Base-by-base conservation (phyloP, 257 asterid species). In the Apocynum venetum region DNA sequence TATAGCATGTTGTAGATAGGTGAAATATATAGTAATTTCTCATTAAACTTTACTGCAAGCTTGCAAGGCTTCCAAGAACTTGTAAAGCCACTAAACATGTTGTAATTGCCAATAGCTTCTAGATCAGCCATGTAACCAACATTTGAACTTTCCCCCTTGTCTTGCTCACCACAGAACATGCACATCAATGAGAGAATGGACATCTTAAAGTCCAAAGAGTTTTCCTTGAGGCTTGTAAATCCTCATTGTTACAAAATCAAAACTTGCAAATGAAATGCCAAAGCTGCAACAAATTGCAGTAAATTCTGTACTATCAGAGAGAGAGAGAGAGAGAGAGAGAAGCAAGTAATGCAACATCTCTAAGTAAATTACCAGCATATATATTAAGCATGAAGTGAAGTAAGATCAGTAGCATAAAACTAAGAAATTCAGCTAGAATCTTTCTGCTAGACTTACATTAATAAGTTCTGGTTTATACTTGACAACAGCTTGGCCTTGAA, bases 401-500 rank as follows among this genome's bases (percentile, higher is more conserved):
- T 44, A 69, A 69, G 15, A 75, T 36, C 63, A 35, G 60, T 71
- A 48, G 69, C 19, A n/a, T n/a, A n/a, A n/a, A n/a, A n/a, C n/a
- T n/a, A n/a, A 57, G 31, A 67, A 14, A 63, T 70, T 36, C 11
- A 19, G 77, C 49, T 52, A 69, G 65, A 70, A 57, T 43, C 73
- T 66, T 72, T 73, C 36, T 71, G 85, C 44, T 75, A 80, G 79
- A 81, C 98, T 86, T 81, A 92, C 98, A 79, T 76, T 81, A 84
- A 95, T 70, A 60, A 85, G 72, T 73, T 87, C 90, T 44, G 98
- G 98, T 40, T 85, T 77, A 81, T 89, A 92, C 86, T 91, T 91
- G 69, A 95, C 96, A n/a, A 91, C 90, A 75, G 98, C 97, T 80
- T 89, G 98, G 70, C 97, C 98, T 87, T 95, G 98, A 85, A 95